Evolutionary conservation across 768 basidiomycete genomes (phyloP), one percentile per base, ranked within the genome.

Genomic region (Termitomyces sp.): DNA sequence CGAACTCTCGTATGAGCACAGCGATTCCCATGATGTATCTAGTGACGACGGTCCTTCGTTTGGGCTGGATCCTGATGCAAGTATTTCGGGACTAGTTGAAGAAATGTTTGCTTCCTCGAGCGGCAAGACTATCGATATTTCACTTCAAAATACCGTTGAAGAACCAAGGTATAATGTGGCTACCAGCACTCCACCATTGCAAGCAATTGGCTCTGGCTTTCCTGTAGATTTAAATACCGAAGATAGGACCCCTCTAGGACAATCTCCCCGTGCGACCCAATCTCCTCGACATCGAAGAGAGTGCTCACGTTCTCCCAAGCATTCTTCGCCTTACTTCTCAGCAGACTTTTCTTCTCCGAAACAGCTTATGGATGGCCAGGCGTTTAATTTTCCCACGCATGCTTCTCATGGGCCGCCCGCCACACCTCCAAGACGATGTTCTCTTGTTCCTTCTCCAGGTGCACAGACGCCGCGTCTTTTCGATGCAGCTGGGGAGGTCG

Each of bases 11-110:
- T 79, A 79, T 60, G 82, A 79, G 49, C 76, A 74, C 48, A 69
- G 75, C 46, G 72, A 76, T 34, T 65, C 78, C 26, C 74, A 72
- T n/a, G 78, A 81, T 50, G 59, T 64, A n/a, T 74, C 69, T 34
- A 63, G 68, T 59, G 69, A 77, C 59, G 61, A 63, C 57, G 70
- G 64, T n/a, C 70, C 72, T 52, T 68, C 70, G 18, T 67, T 77
- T 43, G 64, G 66, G 8, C 64, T 77, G 43, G 76, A 80, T 62
- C 74, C 74, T 27, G 82, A 85, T 59, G 73, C 80, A 55, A 87
- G 85, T 65, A 83, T 89, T 61, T 84, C 83, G 10, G 84, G 86
- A n/a, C 76, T 87, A 29, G 87, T 89, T 20, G 83, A 89, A 46
- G 80, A 87, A 55, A 85, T 89, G 76, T 76, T 89, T 57, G 78